phyloP scores from a whole-genome alignment of 169 alveolate species.

The Plasmodium relictum region DNA sequence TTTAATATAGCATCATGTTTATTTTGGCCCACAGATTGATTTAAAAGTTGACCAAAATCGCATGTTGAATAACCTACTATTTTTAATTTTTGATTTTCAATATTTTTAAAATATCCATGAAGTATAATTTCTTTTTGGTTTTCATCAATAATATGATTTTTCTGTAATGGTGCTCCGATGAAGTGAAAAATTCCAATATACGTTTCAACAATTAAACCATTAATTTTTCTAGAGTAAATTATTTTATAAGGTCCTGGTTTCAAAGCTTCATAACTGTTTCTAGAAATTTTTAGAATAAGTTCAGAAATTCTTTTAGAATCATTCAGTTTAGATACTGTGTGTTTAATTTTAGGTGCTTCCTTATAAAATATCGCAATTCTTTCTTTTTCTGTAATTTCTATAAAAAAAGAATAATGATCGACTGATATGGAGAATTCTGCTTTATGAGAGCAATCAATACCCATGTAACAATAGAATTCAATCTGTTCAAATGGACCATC shows the following conservation, averaged over 20 bases:
- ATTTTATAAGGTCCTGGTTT: conserved; percentile 72
- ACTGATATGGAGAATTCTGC: conserved; percentile 39
- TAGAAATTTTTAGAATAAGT: conserved; percentile 11
- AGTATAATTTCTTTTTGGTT: conserved; percentile 25
- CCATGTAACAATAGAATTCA: conserved; percentile 41
- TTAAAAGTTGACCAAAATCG: conserved; percentile 1
- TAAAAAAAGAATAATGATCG: conserved; percentile 44
- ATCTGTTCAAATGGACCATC: conserved; percentile 59
- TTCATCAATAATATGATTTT: conserved; percentile 5
- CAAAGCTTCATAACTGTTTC: background rate
- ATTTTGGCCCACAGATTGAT: background rate
- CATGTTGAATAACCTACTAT: conserved; percentile 41
- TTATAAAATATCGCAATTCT: conserved; percentile 26
- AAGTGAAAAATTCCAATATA: conserved; percentile 55
- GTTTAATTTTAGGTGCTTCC: conserved; percentile 14
- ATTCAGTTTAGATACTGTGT: background rate
- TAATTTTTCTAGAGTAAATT: conserved; percentile 36
- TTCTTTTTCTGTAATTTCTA: conserved; percentile 38
- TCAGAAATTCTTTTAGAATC: conserved; percentile 32
- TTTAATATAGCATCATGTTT: conserved; percentile 2
- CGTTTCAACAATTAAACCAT: conserved; percentile 11
- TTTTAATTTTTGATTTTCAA: conserved; percentile 21
- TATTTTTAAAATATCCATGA: conserved; percentile 58
- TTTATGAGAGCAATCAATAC: conserved; percentile 26
- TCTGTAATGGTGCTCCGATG: conserved; percentile 38